A percentile compares a stretch with the other conserved stretches of the same genome.
phyloP scores from a whole-genome alignment of 1,284 basidiomycete genomes.

The Meira nashicola region DNA sequence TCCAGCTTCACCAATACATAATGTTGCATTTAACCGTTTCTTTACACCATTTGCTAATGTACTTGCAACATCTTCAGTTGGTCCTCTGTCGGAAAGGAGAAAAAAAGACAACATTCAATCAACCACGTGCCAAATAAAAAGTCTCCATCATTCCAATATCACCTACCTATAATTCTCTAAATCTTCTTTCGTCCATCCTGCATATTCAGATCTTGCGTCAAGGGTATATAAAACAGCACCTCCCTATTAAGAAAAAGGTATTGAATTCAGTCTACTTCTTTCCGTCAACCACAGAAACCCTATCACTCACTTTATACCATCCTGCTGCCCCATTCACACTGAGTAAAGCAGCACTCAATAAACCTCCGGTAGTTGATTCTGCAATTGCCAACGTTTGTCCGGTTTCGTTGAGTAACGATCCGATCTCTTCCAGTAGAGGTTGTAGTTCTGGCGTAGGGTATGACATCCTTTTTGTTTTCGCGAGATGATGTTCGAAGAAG shows the following conservation, averaged over 20 bases:
- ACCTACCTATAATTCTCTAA: conserved; percentile 6
- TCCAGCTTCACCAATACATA: conserved; percentile 6
- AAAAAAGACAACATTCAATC: background rate
- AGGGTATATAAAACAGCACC: conserved; percentile 12
- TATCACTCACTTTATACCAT: conserved; percentile 5
- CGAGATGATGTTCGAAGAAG: too few species aligned
- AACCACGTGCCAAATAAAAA: background rate
- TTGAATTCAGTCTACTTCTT: too few species aligned
- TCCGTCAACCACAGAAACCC: too few species aligned
- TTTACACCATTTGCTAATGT: conserved; percentile 6
- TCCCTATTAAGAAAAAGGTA: background rate
- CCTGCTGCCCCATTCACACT: conserved; percentile 7
- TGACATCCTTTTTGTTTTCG: background rate
- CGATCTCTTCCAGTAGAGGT: conserved; percentile 1
- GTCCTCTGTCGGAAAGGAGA: background rate
- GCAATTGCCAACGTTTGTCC: conserved; percentile 3
- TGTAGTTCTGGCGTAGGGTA: background rate
- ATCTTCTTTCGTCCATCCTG: conserved; percentile 13
- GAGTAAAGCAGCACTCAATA: conserved; percentile 9
- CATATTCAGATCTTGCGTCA: conserved; percentile 1
- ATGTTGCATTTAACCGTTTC: background rate
- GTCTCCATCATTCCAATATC: background rate
- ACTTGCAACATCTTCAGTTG: conserved; percentile 10
- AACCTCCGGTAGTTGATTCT: conserved; percentile 6
- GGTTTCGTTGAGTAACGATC: background rate